Base-by-base conservation (phyloP, 345 rosid genomes). In the Rhodomyrtus tomentosa region DNA sequence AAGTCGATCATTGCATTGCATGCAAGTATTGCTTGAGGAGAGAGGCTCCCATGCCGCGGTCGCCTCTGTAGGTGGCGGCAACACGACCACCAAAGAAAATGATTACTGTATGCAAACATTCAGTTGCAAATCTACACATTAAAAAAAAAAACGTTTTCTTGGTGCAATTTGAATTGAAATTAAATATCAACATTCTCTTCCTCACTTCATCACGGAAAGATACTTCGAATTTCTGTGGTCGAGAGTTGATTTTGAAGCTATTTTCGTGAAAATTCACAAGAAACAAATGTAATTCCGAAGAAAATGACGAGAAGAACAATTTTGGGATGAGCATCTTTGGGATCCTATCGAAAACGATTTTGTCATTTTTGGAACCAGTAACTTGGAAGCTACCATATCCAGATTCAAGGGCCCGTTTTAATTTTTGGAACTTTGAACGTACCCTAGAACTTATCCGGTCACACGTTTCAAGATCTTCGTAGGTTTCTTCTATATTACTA, bases 151-250 rank as follows among this genome's bases (percentile, higher is more conserved):
- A 4, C 73, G 10, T 32, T 14, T 59, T 18, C 73, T 59, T 0
- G 73, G 38, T 59, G 38, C 73, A 59, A 27, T 27, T 59, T 59
- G 18, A 59, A 0, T 58, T 62, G 22, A 29, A 29, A 7, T 62
- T 0, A 62, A 15, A 62, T 29, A 29, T 29, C 18, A 29, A 22
- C 22, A 0, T 1, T 62, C 22, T 18, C 40, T 59, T 15, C 20
- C 3, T 59, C 40, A 15, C 22, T 1, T 15, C 22, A 2, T 59
- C 74, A 59, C 3, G 73, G 10, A 7, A 10, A 29, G 14, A 1
- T 1, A 59, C 0, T 32, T 59, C 1, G 15, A 29, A 29, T 59
- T 29, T 5, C 22, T 0, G 0, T 0, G 0, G 29, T 2, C 0
- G 0, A 62, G 24, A 53, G 4, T 53, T 20, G 55, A 53, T 53